Conservation (phyloP, 495 filamentous ascomycete genomes). For the Cercophora scortea region DNA sequence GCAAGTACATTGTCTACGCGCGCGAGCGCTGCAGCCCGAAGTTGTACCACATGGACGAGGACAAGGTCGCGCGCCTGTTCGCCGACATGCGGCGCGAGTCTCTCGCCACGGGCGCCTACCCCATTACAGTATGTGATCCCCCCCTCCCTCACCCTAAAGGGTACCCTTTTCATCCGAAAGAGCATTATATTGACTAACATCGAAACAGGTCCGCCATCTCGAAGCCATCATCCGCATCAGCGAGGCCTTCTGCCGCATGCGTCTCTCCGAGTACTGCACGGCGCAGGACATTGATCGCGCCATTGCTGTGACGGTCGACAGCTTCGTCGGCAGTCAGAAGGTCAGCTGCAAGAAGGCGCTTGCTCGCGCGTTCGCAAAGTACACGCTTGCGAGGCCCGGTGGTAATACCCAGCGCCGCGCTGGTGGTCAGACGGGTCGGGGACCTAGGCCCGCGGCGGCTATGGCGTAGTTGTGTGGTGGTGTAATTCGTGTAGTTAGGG, state of each 20-base stretch:
- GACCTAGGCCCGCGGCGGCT: too few relatives aligned
- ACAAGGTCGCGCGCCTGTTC: constrained; percentile 90
- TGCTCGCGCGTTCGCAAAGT: constrained; percentile 95
- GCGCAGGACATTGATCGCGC: constrained; percentile 89
- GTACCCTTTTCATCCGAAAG: background rate
- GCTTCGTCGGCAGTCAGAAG: constrained; percentile 94
- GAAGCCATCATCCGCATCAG: constrained; percentile 95
- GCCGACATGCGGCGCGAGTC: constrained; percentile 93
- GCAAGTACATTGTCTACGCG: constrained; percentile 97
- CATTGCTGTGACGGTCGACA: constrained; percentile 93
- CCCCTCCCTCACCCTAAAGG: too few relatives aligned
- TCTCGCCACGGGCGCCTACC: constrained; percentile 89
- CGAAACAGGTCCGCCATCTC: constrained; percentile 80
- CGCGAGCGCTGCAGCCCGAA: constrained; percentile 86
- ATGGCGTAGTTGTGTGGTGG: too few relatives aligned
- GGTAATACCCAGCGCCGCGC: background rate
- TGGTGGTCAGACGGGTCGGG: too few relatives aligned
- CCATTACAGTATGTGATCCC: constrained; percentile 73
- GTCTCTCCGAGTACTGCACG: constrained; percentile 85
- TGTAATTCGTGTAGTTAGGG: too few relatives aligned
- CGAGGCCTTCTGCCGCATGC: constrained; percentile 93
- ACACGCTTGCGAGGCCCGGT: constrained; percentile 49
- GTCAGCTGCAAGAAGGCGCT: constrained; percentile 97
- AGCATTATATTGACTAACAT: constrained; percentile 6
- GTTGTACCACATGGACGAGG: constrained; percentile 95